A percentile compares a stretch with the other conserved stretches of the same genome.
Conservation (phyloP, 2,329 filamentous ascomycete species). For the Pseudocercospora musae region DNA sequence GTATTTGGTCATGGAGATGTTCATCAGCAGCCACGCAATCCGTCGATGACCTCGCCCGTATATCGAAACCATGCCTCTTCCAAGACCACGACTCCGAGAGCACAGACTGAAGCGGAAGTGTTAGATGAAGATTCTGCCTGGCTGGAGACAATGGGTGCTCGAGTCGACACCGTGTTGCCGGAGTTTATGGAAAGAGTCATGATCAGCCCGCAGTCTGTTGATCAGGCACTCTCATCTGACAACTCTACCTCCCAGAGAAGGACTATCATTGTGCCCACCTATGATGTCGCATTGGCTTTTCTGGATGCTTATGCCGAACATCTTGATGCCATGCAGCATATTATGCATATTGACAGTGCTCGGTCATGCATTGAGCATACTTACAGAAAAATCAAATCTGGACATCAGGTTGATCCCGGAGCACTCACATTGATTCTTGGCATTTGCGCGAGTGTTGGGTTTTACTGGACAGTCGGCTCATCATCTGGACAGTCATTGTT, state of each 20-base stretch:
- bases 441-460: constrained; percentile 16
- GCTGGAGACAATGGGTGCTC: constrained; percentile 14
- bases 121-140: constrained; percentile 18
- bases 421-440: constrained; percentile 11
- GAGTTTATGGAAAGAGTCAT: constrained; percentile 8
- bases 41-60: neutral
- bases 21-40: neutral
- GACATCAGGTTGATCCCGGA: constrained; percentile 10
- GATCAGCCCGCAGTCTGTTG: constrained; percentile 9
- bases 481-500: constrained; percentile 6
- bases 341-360: constrained; percentile 25
- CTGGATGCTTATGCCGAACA: constrained; percentile 22
- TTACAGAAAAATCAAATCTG: constrained; percentile 14
- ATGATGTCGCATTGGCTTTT: constrained; percentile 17
- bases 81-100: neutral
- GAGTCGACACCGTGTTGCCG: constrained; percentile 8
- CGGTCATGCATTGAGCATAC: constrained; percentile 16
- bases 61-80: neutral
- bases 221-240: constrained; percentile 1
- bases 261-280: constrained; percentile 20
- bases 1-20: constrained; percentile 11
- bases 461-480: constrained; percentile 13
- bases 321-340: constrained; percentile 28
- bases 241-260: neutral
- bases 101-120: constrained; percentile 7